Conservation (phyloP, 495 filamentous ascomycete genomes). For the Podospora pseudoanserina region DNA sequence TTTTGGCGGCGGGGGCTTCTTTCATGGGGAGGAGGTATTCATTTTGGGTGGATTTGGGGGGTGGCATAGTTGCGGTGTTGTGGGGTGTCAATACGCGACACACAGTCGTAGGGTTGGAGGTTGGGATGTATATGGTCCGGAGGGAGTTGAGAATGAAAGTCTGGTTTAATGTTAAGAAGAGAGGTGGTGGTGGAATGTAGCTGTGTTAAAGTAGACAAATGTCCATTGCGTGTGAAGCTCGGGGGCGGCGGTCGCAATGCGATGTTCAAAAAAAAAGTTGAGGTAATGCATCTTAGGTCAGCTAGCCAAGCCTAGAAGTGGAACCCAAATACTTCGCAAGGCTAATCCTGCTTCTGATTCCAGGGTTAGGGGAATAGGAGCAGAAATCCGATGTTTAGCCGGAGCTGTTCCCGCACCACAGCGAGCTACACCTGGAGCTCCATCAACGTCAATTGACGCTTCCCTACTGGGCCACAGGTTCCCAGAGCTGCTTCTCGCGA, state of each 20-base stretch:
- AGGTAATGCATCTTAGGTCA: not conserved
- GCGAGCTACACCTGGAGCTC: not conserved
- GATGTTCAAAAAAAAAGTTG: not conserved
- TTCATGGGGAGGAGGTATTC: constrained; percentile 30
- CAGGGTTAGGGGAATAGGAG: not conserved
- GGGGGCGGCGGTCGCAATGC: not conserved
- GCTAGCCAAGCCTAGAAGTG: not conserved
- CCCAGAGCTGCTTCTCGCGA: constrained; percentile 11
- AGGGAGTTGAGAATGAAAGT: too few relatives aligned
- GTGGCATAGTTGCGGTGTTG: constrained; percentile 12
- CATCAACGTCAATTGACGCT: constrained; percentile 22
- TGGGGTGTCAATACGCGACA: not conserved
- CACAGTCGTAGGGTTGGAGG: too few relatives aligned
- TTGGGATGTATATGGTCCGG: too few relatives aligned
- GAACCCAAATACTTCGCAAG: not conserved
- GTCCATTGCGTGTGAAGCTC: not conserved
- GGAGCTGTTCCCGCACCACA: not conserved
- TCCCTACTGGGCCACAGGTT: constrained; percentile 2
- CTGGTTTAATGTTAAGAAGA: too few relatives aligned
- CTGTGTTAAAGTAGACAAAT: not conserved
- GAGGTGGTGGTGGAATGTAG: not conserved
- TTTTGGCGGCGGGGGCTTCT: constrained; percentile 52
- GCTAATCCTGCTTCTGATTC: not conserved
- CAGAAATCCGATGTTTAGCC: not conserved
- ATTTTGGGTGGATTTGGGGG: constrained; percentile 14